These are phyloP conservation scores for Cyclotella choctawhatcheeana DNA, from an alignment of 108 stramenopile genomes.

Conservation along the genomic window DNA sequence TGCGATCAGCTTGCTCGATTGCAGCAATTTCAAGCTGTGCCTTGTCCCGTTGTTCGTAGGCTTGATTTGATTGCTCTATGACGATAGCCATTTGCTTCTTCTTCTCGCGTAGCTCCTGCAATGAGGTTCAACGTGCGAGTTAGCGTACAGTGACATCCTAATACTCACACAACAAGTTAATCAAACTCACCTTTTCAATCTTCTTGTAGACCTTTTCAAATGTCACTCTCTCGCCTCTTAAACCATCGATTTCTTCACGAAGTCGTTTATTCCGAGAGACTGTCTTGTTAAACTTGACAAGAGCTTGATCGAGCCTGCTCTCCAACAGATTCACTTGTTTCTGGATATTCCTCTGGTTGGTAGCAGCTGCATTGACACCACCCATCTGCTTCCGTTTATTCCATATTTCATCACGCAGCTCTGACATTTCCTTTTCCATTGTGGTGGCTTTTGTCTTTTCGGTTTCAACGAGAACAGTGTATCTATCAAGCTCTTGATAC, in stretches of 20 bases:
- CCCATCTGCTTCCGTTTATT: slow-evolving; percentile 82
- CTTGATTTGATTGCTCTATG: slow-evolving; percentile 83
- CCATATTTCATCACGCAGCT: slow-evolving; percentile 67
- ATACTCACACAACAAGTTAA: too few species aligned
- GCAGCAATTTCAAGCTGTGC: slow-evolving; percentile 86
- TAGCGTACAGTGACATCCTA: too few species aligned
- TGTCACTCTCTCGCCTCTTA: slow-evolving; percentile 82
- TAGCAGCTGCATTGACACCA: slow-evolving; percentile 74
- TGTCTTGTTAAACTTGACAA: slow-evolving; percentile 86
- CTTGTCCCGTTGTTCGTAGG: slow-evolving; percentile 89
- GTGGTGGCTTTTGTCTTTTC: slow-evolving; percentile 55
- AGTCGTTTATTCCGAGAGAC: slow-evolving; percentile 80
- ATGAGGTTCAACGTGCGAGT: too few species aligned
- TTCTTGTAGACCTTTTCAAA: slow-evolving; percentile 88
- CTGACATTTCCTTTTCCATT: slow-evolving; percentile 66
- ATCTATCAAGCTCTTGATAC: slow-evolving; percentile 64
- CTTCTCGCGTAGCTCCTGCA: slow-evolving; percentile 71
- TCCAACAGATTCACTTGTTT: slow-evolving; percentile 86
- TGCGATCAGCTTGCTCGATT: slow-evolving; percentile 80
- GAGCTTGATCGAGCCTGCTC: slow-evolving; percentile 87
- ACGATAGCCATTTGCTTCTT: slow-evolving; percentile 85
- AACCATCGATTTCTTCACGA: slow-evolving; percentile 82
- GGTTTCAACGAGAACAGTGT: slow-evolving; percentile 50
- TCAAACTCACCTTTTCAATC: slow-evolving; percentile 61
- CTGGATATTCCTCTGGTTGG: slow-evolving; percentile 70